Percentiles rank a stretch among this genome's conserved stretches.
Evolutionary conservation across 495 filamentous ascomycete genomes (phyloP).

Genomic region (Neohortaea acidophila): DNA sequence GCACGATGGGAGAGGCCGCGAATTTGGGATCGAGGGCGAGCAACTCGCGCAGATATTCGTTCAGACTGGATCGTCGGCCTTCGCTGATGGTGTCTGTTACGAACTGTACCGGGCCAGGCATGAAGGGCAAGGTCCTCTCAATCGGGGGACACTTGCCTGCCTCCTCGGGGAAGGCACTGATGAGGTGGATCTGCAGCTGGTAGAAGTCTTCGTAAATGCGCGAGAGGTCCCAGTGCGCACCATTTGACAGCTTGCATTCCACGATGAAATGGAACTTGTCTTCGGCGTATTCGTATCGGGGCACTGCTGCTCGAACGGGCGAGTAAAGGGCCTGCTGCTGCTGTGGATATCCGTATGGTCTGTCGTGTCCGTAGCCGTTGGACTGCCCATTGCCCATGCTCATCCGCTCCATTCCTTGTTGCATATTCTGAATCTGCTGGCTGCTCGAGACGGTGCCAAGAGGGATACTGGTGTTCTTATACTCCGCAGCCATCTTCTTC

Average conservation of each 20-base stretch:
- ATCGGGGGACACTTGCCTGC: constrained; percentile 66
- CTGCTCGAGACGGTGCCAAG: constrained; percentile 71
- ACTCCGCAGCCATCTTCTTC: constrained; percentile 99
- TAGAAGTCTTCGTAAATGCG: constrained; percentile 97
- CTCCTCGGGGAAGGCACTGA: constrained; percentile 87
- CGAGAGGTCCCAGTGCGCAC: constrained; percentile 78
- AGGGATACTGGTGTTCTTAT: constrained; percentile 97
- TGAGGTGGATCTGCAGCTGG: constrained; percentile 89
- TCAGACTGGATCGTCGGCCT: constrained; percentile 75
- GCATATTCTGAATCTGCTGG: constrained; percentile 35
- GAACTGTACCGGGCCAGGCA: constrained; percentile 95
- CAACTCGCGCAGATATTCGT: constrained; percentile 88
- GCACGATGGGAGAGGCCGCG: constrained; percentile 63
- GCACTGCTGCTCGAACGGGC: constrained; percentile 67
- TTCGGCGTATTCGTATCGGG: constrained; percentile 88
- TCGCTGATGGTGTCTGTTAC: constrained; percentile 95
- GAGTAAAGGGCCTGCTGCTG: constrained; percentile 25
- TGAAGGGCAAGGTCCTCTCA: constrained; percentile 80
- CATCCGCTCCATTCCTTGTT: constrained; percentile 66
- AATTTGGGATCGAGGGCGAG: constrained; percentile 73
- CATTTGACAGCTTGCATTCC: constrained; percentile 81
- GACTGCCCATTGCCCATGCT: constrained; percentile 42
- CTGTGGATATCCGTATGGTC: constrained; percentile 30
- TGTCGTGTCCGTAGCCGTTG: constrained; percentile 29
- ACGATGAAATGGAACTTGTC: constrained; percentile 99